Percentiles rank a stretch among this genome's conserved stretches.
These are phyloP conservation scores for Pyracantha coccinea DNA, from an alignment of 331 rosid species.

Conservation along the genomic window DNA sequence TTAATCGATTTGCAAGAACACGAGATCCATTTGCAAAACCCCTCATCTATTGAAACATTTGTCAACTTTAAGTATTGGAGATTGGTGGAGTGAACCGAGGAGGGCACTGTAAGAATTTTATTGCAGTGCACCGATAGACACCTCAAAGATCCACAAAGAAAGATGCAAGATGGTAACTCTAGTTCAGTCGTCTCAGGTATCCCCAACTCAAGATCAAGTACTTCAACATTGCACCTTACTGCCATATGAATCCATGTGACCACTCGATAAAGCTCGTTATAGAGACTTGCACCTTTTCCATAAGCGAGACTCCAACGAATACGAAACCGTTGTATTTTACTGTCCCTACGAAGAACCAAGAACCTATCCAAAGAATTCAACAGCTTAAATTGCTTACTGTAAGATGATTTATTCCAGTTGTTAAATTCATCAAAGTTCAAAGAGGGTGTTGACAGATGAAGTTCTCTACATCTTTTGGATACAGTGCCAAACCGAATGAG, in stretches of 20 bases:
- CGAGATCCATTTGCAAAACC: slow-evolving; percentile 1
- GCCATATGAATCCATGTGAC: background rate
- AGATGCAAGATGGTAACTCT: background rate
- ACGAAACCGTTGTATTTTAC: background rate
- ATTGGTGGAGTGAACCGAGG: background rate
- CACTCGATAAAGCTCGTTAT: background rate
- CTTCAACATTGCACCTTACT: background rate
- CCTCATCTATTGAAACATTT: slow-evolving; percentile 1
- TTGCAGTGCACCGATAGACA: background rate
- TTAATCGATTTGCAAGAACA: background rate
- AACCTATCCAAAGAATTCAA: background rate
- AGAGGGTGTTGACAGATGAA: background rate
- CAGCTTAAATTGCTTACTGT: background rate
- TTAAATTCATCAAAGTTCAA: background rate
- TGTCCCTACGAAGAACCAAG: background rate
- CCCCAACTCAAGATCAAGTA: background rate
- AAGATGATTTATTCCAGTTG: background rate
- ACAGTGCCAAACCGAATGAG: background rate
- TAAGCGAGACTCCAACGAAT: background rate
- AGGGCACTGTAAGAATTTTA: background rate
- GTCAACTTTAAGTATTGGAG: background rate
- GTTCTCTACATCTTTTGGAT: background rate
- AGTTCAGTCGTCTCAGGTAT: background rate
- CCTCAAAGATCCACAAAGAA: slow-evolving; percentile 2
- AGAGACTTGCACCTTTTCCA: background rate